Conservation (phyloP, 371 early-diverging fungal species). For the Mucor velutinosus region DNA sequence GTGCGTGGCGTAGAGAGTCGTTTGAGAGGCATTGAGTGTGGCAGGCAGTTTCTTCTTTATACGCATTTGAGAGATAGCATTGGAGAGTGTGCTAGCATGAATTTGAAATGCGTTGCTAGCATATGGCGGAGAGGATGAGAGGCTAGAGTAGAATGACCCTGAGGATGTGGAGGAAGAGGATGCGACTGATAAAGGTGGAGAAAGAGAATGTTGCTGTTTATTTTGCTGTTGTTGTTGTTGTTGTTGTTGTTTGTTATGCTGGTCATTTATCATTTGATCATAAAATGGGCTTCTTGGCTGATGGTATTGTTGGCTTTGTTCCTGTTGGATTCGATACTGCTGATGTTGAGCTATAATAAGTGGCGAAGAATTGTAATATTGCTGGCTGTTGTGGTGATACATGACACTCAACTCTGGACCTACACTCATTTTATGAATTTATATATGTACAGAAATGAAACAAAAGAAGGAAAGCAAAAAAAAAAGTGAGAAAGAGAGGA, state of each 20-base stretch:
- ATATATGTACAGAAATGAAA: slow-evolving; percentile 1
- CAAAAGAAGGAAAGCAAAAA: slow-evolving; percentile 13
- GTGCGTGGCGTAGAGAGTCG: not conserved
- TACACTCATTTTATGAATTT: slow-evolving; percentile 9
- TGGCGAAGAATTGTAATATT: slow-evolving; percentile 7
- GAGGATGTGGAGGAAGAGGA: slow-evolving; percentile 9
- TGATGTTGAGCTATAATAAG: slow-evolving; percentile 5
- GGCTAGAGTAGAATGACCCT: not conserved
- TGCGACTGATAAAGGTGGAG: slow-evolving; percentile 16
- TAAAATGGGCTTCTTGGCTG: not conserved
- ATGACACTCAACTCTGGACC: slow-evolving; percentile 16
- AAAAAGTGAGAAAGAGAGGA: slow-evolving; percentile 1
- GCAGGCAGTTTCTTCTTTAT: not conserved
- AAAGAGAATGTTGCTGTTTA: not conserved
- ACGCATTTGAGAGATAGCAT: not conserved
- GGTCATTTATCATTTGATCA: slow-evolving; percentile 10
- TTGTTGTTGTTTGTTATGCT: not conserved
- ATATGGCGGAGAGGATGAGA: not conserved
- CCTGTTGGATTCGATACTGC: slow-evolving; percentile 6
- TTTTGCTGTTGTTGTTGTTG: not conserved
- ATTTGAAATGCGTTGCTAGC: not conserved
- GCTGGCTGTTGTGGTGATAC: slow-evolving; percentile 9
- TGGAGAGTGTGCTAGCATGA: not conserved
- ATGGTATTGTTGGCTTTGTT: not conserved
- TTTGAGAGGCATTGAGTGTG: not conserved